phyloP scores from a whole-genome alignment of 352 stramenopile species.

The Bremia lactucae region DNA sequence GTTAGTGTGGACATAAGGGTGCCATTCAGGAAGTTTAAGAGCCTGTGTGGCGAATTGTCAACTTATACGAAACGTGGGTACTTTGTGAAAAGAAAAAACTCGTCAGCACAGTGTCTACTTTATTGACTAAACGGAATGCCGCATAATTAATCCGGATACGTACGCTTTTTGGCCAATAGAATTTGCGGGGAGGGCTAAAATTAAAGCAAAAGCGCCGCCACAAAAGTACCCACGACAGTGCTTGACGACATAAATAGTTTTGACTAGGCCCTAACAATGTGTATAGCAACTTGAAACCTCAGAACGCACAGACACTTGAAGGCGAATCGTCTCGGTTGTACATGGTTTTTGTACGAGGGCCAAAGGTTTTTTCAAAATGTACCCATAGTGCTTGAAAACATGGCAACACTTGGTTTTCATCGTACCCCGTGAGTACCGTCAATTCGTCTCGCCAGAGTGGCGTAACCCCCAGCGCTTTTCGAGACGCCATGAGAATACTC shows the following conservation, averaged over 20 bases:
- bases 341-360: conserved; percentile 49
- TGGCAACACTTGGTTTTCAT: conserved; percentile 61
- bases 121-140: conserved; percentile 16
- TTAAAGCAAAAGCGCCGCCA: conserved; percentile 12
- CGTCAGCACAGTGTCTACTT: too few species aligned
- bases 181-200: conserved; percentile 8
- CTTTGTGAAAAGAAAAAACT: too few species aligned
- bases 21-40: too few species aligned
- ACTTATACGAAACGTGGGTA: too few species aligned
- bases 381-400: conserved; percentile 79
- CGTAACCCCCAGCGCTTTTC: conserved; percentile 67
- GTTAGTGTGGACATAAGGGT: conserved; percentile 48
- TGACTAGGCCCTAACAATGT: conserved; percentile 35
- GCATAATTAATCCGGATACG: conserved; percentile 20
- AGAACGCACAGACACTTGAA: conserved; percentile 49
- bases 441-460: conserved; percentile 79
- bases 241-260: conserved; percentile 45
- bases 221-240: too few species aligned
- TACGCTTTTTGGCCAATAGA: conserved; percentile 6
- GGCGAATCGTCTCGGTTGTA: conserved; percentile 60
- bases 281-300: conserved; percentile 9
- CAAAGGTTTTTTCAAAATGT: conserved; percentile 70
- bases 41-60: too few species aligned
- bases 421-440: conserved; percentile 70
- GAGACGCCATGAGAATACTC: conserved; percentile 58